These are phyloP conservation scores for Fusarium sp. DNA, from an alignment of 2,329 filamentous ascomycete species.

Conservation along the genomic window DNA sequence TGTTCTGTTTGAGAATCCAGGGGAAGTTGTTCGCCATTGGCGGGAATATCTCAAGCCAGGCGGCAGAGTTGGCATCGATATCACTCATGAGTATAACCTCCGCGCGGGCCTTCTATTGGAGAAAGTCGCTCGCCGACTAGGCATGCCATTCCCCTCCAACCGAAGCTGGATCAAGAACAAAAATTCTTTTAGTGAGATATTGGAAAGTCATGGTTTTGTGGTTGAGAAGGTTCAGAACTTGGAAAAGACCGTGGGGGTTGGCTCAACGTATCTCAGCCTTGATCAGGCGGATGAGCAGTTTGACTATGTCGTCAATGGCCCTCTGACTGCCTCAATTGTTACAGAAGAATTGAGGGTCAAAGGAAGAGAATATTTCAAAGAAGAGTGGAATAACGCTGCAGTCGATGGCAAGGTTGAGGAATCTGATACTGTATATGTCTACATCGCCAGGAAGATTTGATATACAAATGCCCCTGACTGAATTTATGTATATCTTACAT, in stretches of 20 bases:
- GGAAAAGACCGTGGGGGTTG: constrained; percentile 45
- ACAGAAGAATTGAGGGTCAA: constrained; percentile 41
- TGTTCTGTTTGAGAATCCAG: constrained; percentile 49
- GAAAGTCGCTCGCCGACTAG: constrained; percentile 41
- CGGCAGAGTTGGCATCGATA: constrained; percentile 50
- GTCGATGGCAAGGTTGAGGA: constrained; percentile 48
- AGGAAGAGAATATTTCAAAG: constrained; percentile 45
- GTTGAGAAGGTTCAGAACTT: constrained; percentile 46
- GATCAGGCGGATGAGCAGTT: constrained; percentile 49
- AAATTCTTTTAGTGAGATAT: constrained; percentile 46
- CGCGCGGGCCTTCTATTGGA: constrained; percentile 46
- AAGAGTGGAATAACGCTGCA: constrained; percentile 49
- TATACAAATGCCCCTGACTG: too few relatives aligned
- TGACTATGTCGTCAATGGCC: constrained; percentile 40
- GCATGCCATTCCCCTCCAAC: constrained; percentile 46
- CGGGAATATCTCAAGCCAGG: constrained; percentile 45
- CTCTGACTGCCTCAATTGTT: constrained; percentile 34
- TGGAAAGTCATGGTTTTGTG: constrained; percentile 46
- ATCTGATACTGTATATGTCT: constrained; percentile 49
- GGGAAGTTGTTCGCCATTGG: constrained; percentile 48
- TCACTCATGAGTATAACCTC: constrained; percentile 51
- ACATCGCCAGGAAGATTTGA: constrained; percentile 45
- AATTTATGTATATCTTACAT: constrained; percentile 48
- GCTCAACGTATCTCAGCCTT: constrained; percentile 36
- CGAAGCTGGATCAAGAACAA: constrained; percentile 48